phyloP scores from a whole-genome alignment of 2,329 filamentous ascomycete species.

The Setomelanomma holmii region DNA sequence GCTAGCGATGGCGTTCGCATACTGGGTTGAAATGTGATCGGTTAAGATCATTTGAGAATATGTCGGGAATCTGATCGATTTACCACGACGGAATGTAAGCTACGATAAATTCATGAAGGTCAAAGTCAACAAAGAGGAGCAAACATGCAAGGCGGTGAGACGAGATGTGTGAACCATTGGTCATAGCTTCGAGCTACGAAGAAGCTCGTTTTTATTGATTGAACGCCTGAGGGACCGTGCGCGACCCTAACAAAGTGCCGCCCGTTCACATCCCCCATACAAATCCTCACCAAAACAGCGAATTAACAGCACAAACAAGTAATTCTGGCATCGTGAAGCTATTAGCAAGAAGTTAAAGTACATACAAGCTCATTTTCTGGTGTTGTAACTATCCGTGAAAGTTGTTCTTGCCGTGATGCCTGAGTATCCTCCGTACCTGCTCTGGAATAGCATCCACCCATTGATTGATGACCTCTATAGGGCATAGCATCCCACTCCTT shows the following conservation, averaged over 20 bases:
- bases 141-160: background rate
- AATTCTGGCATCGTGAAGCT: too few relatives aligned
- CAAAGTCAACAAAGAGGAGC: conserved; percentile 11
- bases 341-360: too few relatives aligned
- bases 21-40: conserved; percentile 28
- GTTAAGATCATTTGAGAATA: conserved; percentile 25
- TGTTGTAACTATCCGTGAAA: conserved; percentile 7
- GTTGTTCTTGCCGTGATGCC: conserved; percentile 8
- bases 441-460: conserved; percentile 4
- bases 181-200: background rate
- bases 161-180: background rate
- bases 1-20: conserved; percentile 33
- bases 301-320: too few relatives aligned
- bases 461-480: conserved; percentile 8
- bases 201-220: too few relatives aligned
- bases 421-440: conserved; percentile 6
- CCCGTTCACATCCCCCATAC: too few relatives aligned
- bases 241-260: too few relatives aligned
- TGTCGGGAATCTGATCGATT: conserved; percentile 36
- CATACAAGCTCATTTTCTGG: too few relatives aligned
- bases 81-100: conserved; percentile 37
- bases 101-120: conserved; percentile 33
- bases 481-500: conserved; percentile 6
- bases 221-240: too few relatives aligned
- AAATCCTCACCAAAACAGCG: too few relatives aligned